Conservation (phyloP, 805 yeast genomes). For the Zygoascus biomembranicola region DNA sequence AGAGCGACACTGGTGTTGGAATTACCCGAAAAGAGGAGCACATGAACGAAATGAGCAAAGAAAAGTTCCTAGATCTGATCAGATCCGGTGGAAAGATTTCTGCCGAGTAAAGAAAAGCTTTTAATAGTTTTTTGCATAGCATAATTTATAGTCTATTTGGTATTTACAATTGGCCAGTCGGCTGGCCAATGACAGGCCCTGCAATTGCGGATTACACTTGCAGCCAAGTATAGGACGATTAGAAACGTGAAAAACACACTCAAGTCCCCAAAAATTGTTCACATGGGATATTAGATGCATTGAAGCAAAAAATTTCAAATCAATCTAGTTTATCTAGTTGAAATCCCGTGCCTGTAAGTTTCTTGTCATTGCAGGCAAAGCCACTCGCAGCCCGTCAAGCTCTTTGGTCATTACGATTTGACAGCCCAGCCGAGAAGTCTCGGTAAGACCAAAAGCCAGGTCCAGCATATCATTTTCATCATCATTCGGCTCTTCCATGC, state of each 20-base stretch:
- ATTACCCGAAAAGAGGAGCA: constrained; percentile 32
- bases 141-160: background rate
- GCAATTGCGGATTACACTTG: no score
- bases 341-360: constrained; percentile 81
- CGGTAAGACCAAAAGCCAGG: constrained; percentile 93
- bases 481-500: constrained; percentile 88
- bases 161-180: background rate
- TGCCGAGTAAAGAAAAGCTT: background rate
- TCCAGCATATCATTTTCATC: constrained; percentile 99
- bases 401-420: constrained; percentile 86
- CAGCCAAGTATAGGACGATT: no score
- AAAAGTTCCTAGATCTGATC: constrained; percentile 80
- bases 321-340: constrained; percentile 19
- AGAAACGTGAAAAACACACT: no score
- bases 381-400: constrained; percentile 87
- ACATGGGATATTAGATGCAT: background rate
- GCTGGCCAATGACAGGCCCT: no score
- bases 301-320: no score
- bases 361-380: constrained; percentile 95
- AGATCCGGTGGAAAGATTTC: constrained; percentile 25
- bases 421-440: constrained; percentile 93
- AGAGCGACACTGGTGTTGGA: constrained; percentile 27
- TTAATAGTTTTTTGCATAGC: background rate
- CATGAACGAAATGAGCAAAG: constrained; percentile 71
- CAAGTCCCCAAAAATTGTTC: background rate